Evolutionary conservation across 2,329 filamentous ascomycete species (phyloP).

Genomic region (Arthrobotrys entomopaga): DNA sequence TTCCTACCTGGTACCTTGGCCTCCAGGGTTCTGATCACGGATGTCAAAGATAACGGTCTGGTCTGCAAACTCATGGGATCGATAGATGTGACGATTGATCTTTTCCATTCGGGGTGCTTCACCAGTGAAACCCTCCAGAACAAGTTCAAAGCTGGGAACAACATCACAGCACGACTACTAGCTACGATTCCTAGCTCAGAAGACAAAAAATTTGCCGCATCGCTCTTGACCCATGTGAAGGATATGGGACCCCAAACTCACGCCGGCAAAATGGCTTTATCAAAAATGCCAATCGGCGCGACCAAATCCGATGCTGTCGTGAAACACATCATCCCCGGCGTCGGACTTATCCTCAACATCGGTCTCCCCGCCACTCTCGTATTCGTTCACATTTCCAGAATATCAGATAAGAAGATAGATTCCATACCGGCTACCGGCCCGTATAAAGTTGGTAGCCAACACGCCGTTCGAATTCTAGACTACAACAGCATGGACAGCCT

Average conservation of each 20-base stretch:
- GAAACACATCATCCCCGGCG: conserved; percentile 78
- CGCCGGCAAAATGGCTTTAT: conserved; percentile 63
- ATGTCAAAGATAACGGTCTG: conserved; percentile 76
- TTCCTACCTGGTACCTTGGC: conserved; percentile 93
- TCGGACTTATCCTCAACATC: conserved; percentile 83
- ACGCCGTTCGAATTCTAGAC: conserved; percentile 82
- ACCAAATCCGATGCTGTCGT: conserved; percentile 82
- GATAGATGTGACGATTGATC: conserved; percentile 87
- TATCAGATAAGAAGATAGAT: conserved; percentile 91
- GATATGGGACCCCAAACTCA: conserved; percentile 68
- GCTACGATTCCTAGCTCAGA: conserved; percentile 85
- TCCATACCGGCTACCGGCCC: conserved; percentile 79
- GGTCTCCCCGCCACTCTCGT: conserved; percentile 75
- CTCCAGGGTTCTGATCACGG: conserved; percentile 78
- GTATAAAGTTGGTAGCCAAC: conserved; percentile 79
- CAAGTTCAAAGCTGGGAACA: conserved; percentile 83
- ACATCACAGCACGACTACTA: conserved; percentile 84
- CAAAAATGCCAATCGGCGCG: conserved; percentile 74
- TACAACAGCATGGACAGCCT: conserved; percentile 89
- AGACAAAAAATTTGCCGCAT: conserved; percentile 84
- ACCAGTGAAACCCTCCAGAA: conserved; percentile 76
- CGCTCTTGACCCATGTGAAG: conserved; percentile 83
- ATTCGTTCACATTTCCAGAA: conserved; percentile 92
- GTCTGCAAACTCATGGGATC: conserved; percentile 91
- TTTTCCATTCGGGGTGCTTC: conserved; percentile 85